A percentile compares a stretch with the other conserved stretches of the same genome.
phyloP scores from a whole-genome alignment of 768 basidiomycete genomes.

The Boletus bicolor region DNA sequence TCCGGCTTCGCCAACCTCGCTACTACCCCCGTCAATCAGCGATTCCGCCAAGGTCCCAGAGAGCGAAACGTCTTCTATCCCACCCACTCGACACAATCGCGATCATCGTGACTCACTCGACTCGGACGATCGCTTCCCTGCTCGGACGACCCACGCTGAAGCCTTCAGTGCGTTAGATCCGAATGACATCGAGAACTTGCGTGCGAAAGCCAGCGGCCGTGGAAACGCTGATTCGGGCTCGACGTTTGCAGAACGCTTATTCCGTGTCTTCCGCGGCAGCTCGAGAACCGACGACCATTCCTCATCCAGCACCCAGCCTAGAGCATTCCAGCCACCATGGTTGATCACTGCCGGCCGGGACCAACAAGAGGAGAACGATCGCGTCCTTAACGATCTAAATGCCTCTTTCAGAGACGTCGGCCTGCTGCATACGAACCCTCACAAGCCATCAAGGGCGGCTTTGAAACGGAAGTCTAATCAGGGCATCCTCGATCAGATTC shows the following conservation, averaged over 20 bases:
- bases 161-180: slow-evolving; percentile 59
- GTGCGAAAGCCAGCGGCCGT: slow-evolving; percentile 31
- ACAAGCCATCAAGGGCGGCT: slow-evolving; percentile 25
- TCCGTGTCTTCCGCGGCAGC: slow-evolving; percentile 19
- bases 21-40: slow-evolving; percentile 5
- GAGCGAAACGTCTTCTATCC: slow-evolving; percentile 9
- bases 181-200: slow-evolving; percentile 46
- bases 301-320: slow-evolving; percentile 25
- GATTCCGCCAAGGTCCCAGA: slow-evolving; percentile 5
- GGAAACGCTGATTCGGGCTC: slow-evolving; percentile 18
- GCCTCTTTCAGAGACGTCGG: slow-evolving; percentile 81
- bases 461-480: slow-evolving; percentile 18
- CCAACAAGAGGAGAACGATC: slow-evolving; percentile 64
- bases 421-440: slow-evolving; percentile 55
- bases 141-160: slow-evolving; percentile 61
- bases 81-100: slow-evolving; percentile 10
- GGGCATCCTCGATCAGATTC: slow-evolving; percentile 59
- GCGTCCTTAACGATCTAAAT: slow-evolving; percentile 66
- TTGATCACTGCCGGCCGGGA: slow-evolving; percentile 59
- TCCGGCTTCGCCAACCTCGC: slow-evolving; percentile 22
- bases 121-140: slow-evolving; percentile 29
- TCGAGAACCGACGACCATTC: slow-evolving; percentile 25
- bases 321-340: slow-evolving; percentile 54
- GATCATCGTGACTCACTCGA: slow-evolving; percentile 29
- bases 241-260: slow-evolving; percentile 20